Evolutionary conservation across 2,329 filamentous ascomycete genomes (phyloP), one percentile per base, ranked within the genome.

Genomic region (Coniella lustricola): DNA sequence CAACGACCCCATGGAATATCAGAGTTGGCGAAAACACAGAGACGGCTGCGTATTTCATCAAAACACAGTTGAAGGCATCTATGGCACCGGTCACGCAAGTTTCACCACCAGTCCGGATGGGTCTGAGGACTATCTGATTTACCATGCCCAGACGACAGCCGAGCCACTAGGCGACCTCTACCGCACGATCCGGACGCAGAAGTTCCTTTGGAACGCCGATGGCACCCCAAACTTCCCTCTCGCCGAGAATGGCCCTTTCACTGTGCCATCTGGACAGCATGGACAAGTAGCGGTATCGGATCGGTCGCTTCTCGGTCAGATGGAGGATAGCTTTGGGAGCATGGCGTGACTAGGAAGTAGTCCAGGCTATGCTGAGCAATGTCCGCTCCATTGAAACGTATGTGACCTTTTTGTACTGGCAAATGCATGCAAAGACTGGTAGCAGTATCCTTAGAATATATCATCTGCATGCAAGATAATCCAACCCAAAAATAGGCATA

Each of bases 11-110:
- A 64, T 66, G 63, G 52, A 65, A 50, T 64, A 64, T 32, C 60
- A 60, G 29, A 63, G 62, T 4, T 66, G 64, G 64, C 54, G 46
- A 18, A 67, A 67, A 46, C 60, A 64, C 51, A 59, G 46, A 4
- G 58, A 55, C 1, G 63, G 64, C 10, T 67, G 64, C 49, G 57
- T 66, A 7, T 67, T 65, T 55, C 62, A 61, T 51, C 64, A 66
- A 49, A 66, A 66, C 55, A 59, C 62, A 1, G 52, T 46, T 7
- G 52, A 57, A 1, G 60, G 59, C 7, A 44, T 66, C n/a, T 66
- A 64, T 33, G 64, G 57, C 14, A 61, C 64, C 2, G 64, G 64
- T 1, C 64, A 67, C 42, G 64, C 64, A 3, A 64, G 60, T 49
- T 66, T 62, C 52, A 61, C 57, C 17, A 62, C 59, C 13, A 65